Evolutionary conservation across 140 eudicot genomes (phyloP).

Genomic region (Ambrosia hybrid): DNA sequence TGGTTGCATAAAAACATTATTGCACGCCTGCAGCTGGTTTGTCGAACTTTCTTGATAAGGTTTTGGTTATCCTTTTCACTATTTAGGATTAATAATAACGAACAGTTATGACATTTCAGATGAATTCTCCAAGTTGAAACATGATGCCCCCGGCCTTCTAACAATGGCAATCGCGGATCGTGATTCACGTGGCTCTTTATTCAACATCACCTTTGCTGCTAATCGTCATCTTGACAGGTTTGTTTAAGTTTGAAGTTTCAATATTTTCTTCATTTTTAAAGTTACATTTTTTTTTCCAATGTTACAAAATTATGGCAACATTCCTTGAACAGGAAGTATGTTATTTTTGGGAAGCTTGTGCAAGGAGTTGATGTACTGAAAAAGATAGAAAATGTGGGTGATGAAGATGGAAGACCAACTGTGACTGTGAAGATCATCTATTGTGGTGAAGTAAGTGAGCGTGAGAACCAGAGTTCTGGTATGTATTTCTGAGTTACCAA

Average conservation of each 20-base stretch:
- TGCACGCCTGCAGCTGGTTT: slow-evolving; percentile 2
- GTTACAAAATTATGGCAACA: slow-evolving; percentile 1
- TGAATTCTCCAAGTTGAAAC: slow-evolving; percentile 78
- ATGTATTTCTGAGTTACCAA: slow-evolving; percentile 9
- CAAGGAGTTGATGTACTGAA: slow-evolving; percentile 77
- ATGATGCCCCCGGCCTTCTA: slow-evolving; percentile 83
- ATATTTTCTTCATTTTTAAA: too few relatives aligned
- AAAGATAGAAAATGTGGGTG: slow-evolving; percentile 81
- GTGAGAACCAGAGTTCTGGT: slow-evolving; percentile 60
- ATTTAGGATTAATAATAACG: not conserved
- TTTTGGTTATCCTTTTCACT: not conserved
- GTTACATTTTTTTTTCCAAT: too few relatives aligned
- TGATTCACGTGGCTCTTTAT: slow-evolving; percentile 84
- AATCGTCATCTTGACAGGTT: slow-evolving; percentile 92
- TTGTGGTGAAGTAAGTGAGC: slow-evolving; percentile 66
- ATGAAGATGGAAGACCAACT: slow-evolving; percentile 80
- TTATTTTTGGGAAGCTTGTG: slow-evolving; percentile 83
- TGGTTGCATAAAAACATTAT: too few relatives aligned
- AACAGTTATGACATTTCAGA: slow-evolving; percentile 51
- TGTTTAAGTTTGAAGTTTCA: not conserved
- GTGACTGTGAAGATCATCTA: slow-evolving; percentile 81
- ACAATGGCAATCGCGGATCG: slow-evolving; percentile 92
- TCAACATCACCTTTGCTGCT: slow-evolving; percentile 66
- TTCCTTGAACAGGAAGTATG: slow-evolving; percentile 64
- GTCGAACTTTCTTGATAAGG: slow-evolving; percentile 1